A percentile compares a stretch with the other conserved stretches of the same genome.
phyloP scores from a whole-genome alignment of 495 filamentous ascomycete genomes.

The Poronia punctata region DNA sequence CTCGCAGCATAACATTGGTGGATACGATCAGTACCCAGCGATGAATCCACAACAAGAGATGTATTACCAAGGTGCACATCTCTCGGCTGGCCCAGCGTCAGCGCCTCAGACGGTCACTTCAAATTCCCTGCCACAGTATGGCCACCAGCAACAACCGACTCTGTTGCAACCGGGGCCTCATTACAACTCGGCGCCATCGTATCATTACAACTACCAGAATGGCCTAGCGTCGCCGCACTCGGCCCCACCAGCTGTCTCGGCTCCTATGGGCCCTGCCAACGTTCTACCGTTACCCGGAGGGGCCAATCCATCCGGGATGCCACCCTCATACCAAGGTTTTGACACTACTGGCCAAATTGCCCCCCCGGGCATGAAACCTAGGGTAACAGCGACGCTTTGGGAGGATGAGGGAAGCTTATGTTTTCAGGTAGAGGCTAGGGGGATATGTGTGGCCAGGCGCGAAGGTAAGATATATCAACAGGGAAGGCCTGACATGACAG shows the following conservation, averaged over 20 bases:
- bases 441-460: slow-evolving; percentile 88
- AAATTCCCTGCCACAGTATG: slow-evolving; percentile 62
- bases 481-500: neutral
- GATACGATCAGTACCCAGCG: slow-evolving; percentile 56
- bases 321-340: slow-evolving; percentile 54
- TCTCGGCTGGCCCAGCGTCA: slow-evolving; percentile 76
- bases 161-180: slow-evolving; percentile 73
- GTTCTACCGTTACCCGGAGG: slow-evolving; percentile 63
- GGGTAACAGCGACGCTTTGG: slow-evolving; percentile 95
- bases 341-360: slow-evolving; percentile 89
- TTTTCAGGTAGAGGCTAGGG: slow-evolving; percentile 95
- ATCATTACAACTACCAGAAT: slow-evolving; percentile 70
- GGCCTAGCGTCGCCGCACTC: slow-evolving; percentile 69
- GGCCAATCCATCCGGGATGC: slow-evolving; percentile 44
- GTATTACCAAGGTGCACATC: slow-evolving; percentile 68
- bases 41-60: slow-evolving; percentile 89
- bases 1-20: slow-evolving; percentile 35
- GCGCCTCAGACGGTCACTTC: slow-evolving; percentile 76
- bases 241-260: slow-evolving; percentile 59
- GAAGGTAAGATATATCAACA: slow-evolving; percentile 58
- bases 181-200: slow-evolving; percentile 60
- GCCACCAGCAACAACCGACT: slow-evolving; percentile 73
- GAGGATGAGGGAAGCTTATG: slow-evolving; percentile 97
- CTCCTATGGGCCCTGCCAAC: slow-evolving; percentile 54
- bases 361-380: slow-evolving; percentile 95